Evolutionary conservation across 192 early-diverging fungal genomes (phyloP), one percentile per base, ranked within the genome.

Genomic region (Umbelopsis sp.): DNA sequence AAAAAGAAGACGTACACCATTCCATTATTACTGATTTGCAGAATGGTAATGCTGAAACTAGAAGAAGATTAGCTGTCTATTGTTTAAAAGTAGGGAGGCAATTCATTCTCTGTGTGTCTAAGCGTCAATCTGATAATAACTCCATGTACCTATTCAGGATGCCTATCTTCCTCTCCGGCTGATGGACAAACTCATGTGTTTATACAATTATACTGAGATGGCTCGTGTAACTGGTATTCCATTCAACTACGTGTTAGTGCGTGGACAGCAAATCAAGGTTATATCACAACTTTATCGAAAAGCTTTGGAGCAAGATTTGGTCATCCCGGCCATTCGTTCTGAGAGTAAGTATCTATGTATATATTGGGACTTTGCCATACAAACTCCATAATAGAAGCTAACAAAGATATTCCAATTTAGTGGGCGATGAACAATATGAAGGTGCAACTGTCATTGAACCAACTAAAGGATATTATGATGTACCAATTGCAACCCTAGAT

Each of bases 1-100:
- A 99, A 86, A 99, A 99, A 77, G 97, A 99, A 77, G 97, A 99
- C 71, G 97, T 99, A 5, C 96, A 97, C 71, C 93, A 99, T 74
- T 97, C 96, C 6, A 97, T 99, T 45, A 99, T 99, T 85, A 93
- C 94, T 1, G 97, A 98, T 68, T 81, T 99, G 24, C 97, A 99
- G 73, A 97, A 97, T 71, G 96, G 94, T 50, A 97, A 93, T 75
- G 87, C 90, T 26, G 97, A 99, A 77, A 97, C 97, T 0, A 88
- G 97, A 8, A 86, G 96, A 50, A 91, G 97, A 45, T 80, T 99
- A 32, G 97, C 97, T 0, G 88, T 99, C 45, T 99, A 99, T 81
- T 99, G 97, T 77, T 82, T 99, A 41, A 98, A 98, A 85, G 86
- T 85, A 25, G 9, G 49, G 29, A 41, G 14, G n/a, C 16, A 0